These are phyloP conservation scores for Ceratobasidium sp. DNA, from an alignment of 1,284 basidiomycete species.

Conservation along the genomic window DNA sequence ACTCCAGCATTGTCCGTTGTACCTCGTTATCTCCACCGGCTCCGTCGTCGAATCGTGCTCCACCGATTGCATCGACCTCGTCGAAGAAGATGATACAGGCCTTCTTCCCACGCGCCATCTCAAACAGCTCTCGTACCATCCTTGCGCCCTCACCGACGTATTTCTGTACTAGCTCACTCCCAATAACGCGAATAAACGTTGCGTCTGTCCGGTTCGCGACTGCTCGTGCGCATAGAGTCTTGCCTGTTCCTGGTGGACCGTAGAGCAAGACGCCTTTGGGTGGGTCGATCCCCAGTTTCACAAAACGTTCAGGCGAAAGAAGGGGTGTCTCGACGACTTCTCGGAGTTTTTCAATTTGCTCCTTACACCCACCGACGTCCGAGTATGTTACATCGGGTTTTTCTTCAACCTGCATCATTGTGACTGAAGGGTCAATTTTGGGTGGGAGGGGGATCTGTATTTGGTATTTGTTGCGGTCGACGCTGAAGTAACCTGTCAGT, in stretches of 20 bases:
- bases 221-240: constrained; percentile 92
- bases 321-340: constrained; percentile 99
- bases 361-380: constrained; percentile 99
- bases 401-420: constrained; percentile 99
- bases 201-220: constrained; percentile 99
- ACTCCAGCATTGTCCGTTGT: constrained; percentile 97
- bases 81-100: constrained; percentile 99
- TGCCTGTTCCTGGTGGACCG: constrained; percentile 97
- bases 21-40: constrained; percentile 96
- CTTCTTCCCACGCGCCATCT: constrained; percentile 98
- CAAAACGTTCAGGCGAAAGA: constrained; percentile 98
- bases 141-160: constrained; percentile 98
- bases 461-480: constrained; percentile 96
- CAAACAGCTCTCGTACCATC: constrained; percentile 97
- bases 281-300: constrained; percentile 95
- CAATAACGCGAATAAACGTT: constrained; percentile 96
- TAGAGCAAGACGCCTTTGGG: constrained; percentile 97
- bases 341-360: constrained; percentile 99
- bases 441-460: constrained; percentile 99
- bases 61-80: constrained; percentile 98
- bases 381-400: constrained; percentile 99
- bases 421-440: constrained; percentile 95
- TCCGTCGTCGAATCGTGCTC: constrained; percentile 89
- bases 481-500: constrained; percentile 61
- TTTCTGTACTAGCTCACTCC: constrained; percentile 97